These are phyloP conservation scores for Corchorus olitorius DNA, from an alignment of 345 rosid genomes.

Conservation along the genomic window DNA sequence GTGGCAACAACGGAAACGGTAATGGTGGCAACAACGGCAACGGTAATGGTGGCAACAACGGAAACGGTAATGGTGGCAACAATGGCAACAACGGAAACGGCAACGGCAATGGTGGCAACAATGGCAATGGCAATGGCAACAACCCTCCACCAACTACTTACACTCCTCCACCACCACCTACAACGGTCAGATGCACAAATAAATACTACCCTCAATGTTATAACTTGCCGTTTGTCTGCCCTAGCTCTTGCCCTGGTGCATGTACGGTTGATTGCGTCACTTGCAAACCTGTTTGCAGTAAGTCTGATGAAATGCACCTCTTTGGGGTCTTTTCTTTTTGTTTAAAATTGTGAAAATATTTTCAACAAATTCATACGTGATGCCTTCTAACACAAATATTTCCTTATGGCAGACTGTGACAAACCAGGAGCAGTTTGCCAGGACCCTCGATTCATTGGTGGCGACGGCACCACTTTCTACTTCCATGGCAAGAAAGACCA, in stretches of 20 bases:
- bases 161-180: background rate
- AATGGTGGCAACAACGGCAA: too few relatives aligned
- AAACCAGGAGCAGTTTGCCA: conserved; percentile 60
- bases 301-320: too few relatives aligned
- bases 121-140: too few relatives aligned
- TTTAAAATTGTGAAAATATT: too few relatives aligned
- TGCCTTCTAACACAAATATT: background rate
- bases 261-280: conserved; percentile 62
- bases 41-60: too few relatives aligned
- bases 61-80: too few relatives aligned
- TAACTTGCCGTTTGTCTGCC: conserved; percentile 44
- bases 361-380: too few relatives aligned
- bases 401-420: conserved; percentile 48
- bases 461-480: conserved; percentile 67
- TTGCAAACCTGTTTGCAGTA: conserved; percentile 59
- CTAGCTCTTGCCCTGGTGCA: conserved; percentile 44
- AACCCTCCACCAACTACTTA: too few relatives aligned
- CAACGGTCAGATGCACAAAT: conserved; percentile 35
- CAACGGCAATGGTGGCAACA: too few relatives aligned
- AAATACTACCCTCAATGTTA: conserved; percentile 44
- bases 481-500: conserved; percentile 67
- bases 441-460: conserved; percentile 69
- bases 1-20: too few relatives aligned
- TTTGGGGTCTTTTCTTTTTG: too few relatives aligned
- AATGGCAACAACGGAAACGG: too few relatives aligned